phyloP scores from a whole-genome alignment of 169 alveolate species.

The Plasmodium vinckei region DNA sequence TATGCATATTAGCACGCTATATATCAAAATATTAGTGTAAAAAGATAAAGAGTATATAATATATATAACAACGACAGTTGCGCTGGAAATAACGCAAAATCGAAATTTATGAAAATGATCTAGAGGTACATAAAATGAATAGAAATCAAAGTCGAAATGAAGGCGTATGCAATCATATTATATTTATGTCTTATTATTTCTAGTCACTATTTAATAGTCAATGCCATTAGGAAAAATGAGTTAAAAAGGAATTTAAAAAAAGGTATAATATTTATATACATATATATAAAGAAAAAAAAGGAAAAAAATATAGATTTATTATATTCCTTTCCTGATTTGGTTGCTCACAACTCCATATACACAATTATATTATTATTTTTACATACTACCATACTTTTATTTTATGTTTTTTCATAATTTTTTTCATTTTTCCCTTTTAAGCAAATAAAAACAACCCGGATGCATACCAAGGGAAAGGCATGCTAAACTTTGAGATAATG shows the following conservation, averaged over 20 bases:
- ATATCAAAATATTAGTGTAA: too few species aligned
- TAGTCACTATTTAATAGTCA: constrained; percentile 18
- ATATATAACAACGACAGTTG: too few species aligned
- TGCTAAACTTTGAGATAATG: constrained; percentile 56
- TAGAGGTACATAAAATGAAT: constrained; percentile 19
- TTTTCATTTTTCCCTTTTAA: constrained; percentile 8
- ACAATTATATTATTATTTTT: constrained; percentile 3
- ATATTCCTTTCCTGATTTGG: not conserved
- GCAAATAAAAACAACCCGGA: constrained; percentile 17
- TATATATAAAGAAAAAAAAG: constrained; percentile 4
- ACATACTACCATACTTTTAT: not conserved
- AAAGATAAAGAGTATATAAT: too few species aligned
- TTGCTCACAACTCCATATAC: not conserved
- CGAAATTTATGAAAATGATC: constrained; percentile 2
- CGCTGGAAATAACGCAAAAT: too few species aligned
- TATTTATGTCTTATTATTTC: constrained; percentile 24
- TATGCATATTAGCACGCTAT: too few species aligned
- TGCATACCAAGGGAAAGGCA: constrained; percentile 13
- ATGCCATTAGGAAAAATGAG: constrained; percentile 26
- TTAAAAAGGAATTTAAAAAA: constrained; percentile 35
- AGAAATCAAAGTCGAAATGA: constrained; percentile 32
- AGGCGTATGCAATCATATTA: constrained; percentile 32
- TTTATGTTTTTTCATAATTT: not conserved
- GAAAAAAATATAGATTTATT: not conserved
- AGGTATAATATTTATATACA: constrained; percentile 18